phyloP scores from a whole-genome alignment of 2,329 filamentous ascomycete species.

The Xylaria sp. region DNA sequence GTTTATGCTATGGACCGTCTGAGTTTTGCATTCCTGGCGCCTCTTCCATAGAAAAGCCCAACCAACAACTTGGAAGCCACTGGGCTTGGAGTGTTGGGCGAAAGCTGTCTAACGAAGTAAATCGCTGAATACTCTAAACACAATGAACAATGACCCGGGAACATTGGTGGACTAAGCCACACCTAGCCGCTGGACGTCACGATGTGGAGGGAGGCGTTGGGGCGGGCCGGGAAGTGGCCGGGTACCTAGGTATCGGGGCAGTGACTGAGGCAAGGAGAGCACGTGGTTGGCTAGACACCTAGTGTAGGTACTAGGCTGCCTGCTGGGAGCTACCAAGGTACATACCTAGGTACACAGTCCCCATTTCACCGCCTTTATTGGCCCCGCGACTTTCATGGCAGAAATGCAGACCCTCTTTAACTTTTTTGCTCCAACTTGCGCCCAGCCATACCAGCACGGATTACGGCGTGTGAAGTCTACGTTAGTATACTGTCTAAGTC shows the following conservation, averaged over 20 bases:
- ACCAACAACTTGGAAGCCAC: neutral
- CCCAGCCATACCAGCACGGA: neutral
- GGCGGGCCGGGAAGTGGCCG: too few relatives aligned
- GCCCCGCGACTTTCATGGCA: constrained; percentile 25
- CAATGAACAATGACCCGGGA: neutral
- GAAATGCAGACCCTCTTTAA: constrained; percentile 14
- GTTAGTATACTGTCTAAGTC: neutral
- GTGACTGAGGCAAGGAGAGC: neutral
- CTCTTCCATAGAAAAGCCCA: constrained; percentile 13
- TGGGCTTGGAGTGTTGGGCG: neutral
- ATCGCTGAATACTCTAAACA: too few relatives aligned
- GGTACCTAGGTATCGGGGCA: neutral
- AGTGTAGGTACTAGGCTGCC: neutral
- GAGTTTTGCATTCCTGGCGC: neutral
- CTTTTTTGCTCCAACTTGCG: constrained; percentile 16
- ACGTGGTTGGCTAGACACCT: too few relatives aligned
- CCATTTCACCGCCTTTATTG: constrained; percentile 22
- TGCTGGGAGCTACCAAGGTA: neutral
- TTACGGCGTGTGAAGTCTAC: neutral
- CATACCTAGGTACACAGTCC: neutral
- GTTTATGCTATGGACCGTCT: constrained; percentile 6
- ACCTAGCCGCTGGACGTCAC: neutral
- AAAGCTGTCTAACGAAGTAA: neutral
- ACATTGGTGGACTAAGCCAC: neutral
- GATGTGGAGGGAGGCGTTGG: neutral